Evolutionary conservation across 768 basidiomycete genomes (phyloP), one percentile per base, ranked within the genome.

Genomic region (Infundibulicybe gibba): DNA sequence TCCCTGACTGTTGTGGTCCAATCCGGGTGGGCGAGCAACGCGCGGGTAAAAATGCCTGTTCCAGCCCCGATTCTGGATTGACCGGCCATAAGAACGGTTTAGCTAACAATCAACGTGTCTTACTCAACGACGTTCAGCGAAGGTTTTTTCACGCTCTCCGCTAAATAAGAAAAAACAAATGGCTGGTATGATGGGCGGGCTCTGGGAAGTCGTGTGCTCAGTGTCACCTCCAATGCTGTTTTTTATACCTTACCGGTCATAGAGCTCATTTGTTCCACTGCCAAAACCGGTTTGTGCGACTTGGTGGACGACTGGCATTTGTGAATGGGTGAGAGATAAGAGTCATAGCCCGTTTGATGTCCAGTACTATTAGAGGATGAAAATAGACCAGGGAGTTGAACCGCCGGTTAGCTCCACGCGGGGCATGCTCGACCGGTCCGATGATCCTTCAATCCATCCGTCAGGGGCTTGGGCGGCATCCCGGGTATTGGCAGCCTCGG

Each of bases 1-100:
- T 73, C 63, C 21, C 67, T 68, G 41, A 93, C 70, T 47, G 59
- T 61, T 37, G 63, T 58, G 14, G 75, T 55, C 77, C 77, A 83
- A 33, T 71, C 75, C 14, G 73, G 70, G 61, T 89, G 77, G 5
- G 79, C 76, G 34, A 94, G 69, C 17, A 95, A 63, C 3, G 90
- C 85, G 9, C 90, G 80, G 10, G 92, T 90, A 63, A 94, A 95
- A 45, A 97, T 82, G 12, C 93, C 93, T 2, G 91, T 94, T 19
- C 93, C 93, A 5, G 86, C 69, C 10, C 91, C 93, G 30, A 90
- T 76, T 59, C 89, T 92, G 53, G 46, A n/a, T 43, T 38, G n/a
- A n/a, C n/a, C n/a, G n/a, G 38, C n/a, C 20, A 17, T 19, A 41
- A 10, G 14, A 32, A 39, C 37, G 42, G 17, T n/a, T 14, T 40